Evolutionary conservation across 2,329 filamentous ascomycete species (phyloP).

Genomic region (Periconia sp.): DNA sequence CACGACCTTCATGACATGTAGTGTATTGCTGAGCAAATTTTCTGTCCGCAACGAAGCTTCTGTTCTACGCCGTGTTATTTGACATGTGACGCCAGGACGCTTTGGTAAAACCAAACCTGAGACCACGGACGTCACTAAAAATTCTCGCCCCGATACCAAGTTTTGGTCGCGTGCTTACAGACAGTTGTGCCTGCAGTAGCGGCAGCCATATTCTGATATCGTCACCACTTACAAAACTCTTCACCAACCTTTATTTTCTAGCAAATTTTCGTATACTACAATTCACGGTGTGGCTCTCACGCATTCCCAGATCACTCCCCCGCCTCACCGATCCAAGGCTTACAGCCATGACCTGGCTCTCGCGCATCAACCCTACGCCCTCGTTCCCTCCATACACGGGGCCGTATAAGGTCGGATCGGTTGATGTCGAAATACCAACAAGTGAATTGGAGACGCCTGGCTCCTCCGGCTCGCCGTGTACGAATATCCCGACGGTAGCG

Average conservation of each 20-base stretch:
- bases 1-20: no score
- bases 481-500: slow-evolving; percentile 70
- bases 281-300: slow-evolving; percentile 38
- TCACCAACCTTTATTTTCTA: neutral
- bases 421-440: slow-evolving; percentile 80
- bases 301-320: slow-evolving; percentile 24
- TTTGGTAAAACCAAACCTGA: no score
- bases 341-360: slow-evolving; percentile 48
- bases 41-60: no score
- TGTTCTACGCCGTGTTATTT: no score
- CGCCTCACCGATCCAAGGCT: slow-evolving; percentile 10
- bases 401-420: slow-evolving; percentile 77
- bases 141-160: neutral
- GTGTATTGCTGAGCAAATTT: no score
- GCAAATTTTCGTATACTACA: neutral
- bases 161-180: slow-evolving; percentile 11
- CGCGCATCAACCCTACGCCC: slow-evolving; percentile 69
- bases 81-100: no score
- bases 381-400: slow-evolving; percentile 77
- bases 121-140: neutral
- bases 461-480: slow-evolving; percentile 58
- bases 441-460: slow-evolving; percentile 54
- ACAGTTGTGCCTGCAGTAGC: slow-evolving; percentile 16
- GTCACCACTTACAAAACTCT: neutral
- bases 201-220: slow-evolving; percentile 1